A percentile compares a stretch with the other conserved stretches of the same genome.
These are phyloP conservation scores for Alternaria tenuissima DNA, from an alignment of 2,329 filamentous ascomycete species.

Conservation along the genomic window DNA sequence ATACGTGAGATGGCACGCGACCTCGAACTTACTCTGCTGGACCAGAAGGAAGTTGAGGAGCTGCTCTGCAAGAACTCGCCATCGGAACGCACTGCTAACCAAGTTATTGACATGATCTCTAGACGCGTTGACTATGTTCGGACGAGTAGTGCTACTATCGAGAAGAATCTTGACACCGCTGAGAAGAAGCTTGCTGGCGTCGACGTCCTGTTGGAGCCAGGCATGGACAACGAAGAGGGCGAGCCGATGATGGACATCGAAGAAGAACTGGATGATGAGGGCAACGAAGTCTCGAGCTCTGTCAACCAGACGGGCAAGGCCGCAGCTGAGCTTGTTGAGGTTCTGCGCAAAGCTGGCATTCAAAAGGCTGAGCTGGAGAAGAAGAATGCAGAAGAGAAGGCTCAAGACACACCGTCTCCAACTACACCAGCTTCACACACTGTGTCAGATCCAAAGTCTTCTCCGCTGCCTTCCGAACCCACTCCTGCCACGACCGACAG, in stretches of 20 bases:
- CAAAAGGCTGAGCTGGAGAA: slow-evolving; percentile 41
- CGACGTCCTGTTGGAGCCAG: slow-evolving; percentile 65
- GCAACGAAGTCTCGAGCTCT: slow-evolving; percentile 73
- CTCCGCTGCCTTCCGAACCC: background rate
- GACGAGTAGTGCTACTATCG: slow-evolving; percentile 77
- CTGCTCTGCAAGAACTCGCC: slow-evolving; percentile 59
- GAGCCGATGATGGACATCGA: slow-evolving; percentile 88
- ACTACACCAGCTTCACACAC: background rate
- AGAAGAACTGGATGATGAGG: slow-evolving; percentile 90
- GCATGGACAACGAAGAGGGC: slow-evolving; percentile 71
- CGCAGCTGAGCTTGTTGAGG: slow-evolving; percentile 73
- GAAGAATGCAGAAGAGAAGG: slow-evolving; percentile 9
- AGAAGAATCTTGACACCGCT: slow-evolving; percentile 73
- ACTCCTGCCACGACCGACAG: background rate
- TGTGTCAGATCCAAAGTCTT: background rate
- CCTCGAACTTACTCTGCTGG: slow-evolving; percentile 71
- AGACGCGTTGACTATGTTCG: slow-evolving; percentile 89
- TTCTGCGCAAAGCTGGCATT: slow-evolving; percentile 79
- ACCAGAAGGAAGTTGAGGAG: slow-evolving; percentile 65
- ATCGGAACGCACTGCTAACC: slow-evolving; percentile 62
- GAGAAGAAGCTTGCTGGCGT: slow-evolving; percentile 73
- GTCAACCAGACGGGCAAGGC: slow-evolving; percentile 68
- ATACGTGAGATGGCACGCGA: slow-evolving; percentile 60
- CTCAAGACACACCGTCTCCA: background rate
- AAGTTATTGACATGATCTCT: slow-evolving; percentile 73